A percentile compares a stretch with the other conserved stretches of the same genome.
phyloP scores from a whole-genome alignment of 306 rosid genomes.

The Hylodesmum podocarpum region DNA sequence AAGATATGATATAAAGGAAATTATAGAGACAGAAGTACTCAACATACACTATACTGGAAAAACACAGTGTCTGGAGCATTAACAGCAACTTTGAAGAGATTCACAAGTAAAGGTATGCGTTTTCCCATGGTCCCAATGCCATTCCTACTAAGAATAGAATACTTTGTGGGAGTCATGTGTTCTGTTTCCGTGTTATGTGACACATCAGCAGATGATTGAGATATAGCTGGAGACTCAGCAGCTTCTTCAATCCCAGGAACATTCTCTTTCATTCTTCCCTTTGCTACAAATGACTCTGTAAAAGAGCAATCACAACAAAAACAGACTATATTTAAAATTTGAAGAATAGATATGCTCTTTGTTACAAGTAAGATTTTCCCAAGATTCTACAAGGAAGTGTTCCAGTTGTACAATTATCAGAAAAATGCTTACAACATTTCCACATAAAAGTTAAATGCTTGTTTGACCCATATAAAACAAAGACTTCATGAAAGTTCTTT shows the following conservation, averaged over 20 bases:
- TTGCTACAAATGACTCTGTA: constrained; percentile 6
- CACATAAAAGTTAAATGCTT: not conserved
- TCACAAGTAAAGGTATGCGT: constrained; percentile 50
- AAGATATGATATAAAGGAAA: not conserved
- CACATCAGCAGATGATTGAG: constrained; percentile 32
- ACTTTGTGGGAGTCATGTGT: constrained; percentile 31
- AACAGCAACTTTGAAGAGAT: constrained; percentile 67
- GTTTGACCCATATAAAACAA: constrained; percentile 17
- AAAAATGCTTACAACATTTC: constrained; percentile 5
- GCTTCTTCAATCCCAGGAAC: constrained; percentile 32
- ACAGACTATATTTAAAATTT: constrained; percentile 1
- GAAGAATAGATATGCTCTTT: not conserved
- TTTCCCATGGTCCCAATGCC: constrained; percentile 64
- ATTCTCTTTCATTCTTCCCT: constrained; percentile 40
- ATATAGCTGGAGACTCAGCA: constrained; percentile 35
- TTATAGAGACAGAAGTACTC: not conserved
- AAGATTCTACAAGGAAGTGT: not conserved
- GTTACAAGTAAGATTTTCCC: not conserved
- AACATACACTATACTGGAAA: constrained; percentile 83
- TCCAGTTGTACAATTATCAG: not conserved
- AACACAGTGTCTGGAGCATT: constrained; percentile 62
- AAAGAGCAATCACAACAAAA: constrained; percentile 12
- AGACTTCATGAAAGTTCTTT: not conserved
- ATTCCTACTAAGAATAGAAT: constrained; percentile 56
- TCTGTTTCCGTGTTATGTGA: constrained; percentile 36